Conservation (phyloP, 225 moss, liverwort and hornwort species). For the Bryoerythrophyllum caledonicum region DNA sequence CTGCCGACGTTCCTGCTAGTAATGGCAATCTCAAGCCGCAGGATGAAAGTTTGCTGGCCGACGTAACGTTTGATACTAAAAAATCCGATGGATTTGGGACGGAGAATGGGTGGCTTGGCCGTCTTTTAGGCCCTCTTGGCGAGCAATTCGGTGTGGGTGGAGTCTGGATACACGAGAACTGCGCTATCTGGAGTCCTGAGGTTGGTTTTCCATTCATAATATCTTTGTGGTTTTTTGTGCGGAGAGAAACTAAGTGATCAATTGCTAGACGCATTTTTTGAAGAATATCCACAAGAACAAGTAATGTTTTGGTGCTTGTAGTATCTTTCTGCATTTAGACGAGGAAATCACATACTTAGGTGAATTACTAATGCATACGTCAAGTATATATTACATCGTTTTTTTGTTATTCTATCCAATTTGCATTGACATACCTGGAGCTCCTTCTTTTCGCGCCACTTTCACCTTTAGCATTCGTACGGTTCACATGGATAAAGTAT, state of each 20-base stretch:
- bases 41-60: conserved; percentile 50
- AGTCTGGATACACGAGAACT: conserved; percentile 82
- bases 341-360: neutral
- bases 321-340: neutral
- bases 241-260: neutral
- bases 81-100: conserved; percentile 65
- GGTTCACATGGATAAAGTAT: neutral
- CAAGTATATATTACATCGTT: neutral
- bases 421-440: neutral
- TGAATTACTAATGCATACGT: neutral
- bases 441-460: neutral
- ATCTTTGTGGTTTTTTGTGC: neutral
- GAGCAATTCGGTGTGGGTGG: conserved; percentile 77
- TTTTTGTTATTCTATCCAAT: neutral
- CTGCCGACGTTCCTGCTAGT: conserved; percentile 34
- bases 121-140: conserved; percentile 75
- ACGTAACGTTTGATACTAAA: conserved; percentile 46
- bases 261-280: neutral
- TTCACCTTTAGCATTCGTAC: neutral
- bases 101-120: conserved; percentile 77
- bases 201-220: conserved; percentile 32
- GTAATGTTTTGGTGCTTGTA: neutral
- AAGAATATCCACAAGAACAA: neutral
- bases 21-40: conserved; percentile 40
- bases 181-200: conserved; percentile 92